Evolutionary conservation across 2,329 filamentous ascomycete species (phyloP).

Genomic region (Cladosporium velox): DNA sequence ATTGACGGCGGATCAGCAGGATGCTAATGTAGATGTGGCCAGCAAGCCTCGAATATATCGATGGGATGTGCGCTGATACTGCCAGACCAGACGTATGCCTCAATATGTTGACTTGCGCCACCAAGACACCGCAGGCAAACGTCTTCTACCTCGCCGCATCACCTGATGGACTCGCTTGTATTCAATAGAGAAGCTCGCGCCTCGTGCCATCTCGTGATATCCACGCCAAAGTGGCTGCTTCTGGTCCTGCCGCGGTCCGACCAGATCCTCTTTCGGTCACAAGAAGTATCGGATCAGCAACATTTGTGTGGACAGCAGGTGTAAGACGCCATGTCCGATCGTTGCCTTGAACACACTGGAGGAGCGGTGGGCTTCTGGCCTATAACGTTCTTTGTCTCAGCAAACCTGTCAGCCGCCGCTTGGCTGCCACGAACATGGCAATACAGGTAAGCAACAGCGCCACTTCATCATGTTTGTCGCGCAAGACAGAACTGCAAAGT

Average conservation of each 20-base stretch:
- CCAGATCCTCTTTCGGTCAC: too few species aligned
- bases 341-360: not conserved
- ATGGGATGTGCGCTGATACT: not conserved
- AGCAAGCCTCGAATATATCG: not conserved
- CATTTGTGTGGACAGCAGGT: not conserved
- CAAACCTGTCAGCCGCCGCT: conserved; percentile 5
- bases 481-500: conserved; percentile 1
- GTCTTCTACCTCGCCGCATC: not conserved
- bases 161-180: not conserved
- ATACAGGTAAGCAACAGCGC: not conserved
- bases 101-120: not conserved
- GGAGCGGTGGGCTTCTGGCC: not conserved
- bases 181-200: not conserved
- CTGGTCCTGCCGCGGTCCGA: not conserved
- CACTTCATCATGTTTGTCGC: conserved; percentile 16
- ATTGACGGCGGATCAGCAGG: not conserved
- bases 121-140: not conserved
- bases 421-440: not conserved
- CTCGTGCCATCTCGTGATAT: not conserved
- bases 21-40: not conserved
- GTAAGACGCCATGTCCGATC: not conserved
- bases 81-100: not conserved
- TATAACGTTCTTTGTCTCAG: not conserved
- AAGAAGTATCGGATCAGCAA: too few species aligned
- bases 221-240: not conserved